Base-by-base conservation (phyloP, 768 basidiomycete genomes). In the Calocera cornea region DNA sequence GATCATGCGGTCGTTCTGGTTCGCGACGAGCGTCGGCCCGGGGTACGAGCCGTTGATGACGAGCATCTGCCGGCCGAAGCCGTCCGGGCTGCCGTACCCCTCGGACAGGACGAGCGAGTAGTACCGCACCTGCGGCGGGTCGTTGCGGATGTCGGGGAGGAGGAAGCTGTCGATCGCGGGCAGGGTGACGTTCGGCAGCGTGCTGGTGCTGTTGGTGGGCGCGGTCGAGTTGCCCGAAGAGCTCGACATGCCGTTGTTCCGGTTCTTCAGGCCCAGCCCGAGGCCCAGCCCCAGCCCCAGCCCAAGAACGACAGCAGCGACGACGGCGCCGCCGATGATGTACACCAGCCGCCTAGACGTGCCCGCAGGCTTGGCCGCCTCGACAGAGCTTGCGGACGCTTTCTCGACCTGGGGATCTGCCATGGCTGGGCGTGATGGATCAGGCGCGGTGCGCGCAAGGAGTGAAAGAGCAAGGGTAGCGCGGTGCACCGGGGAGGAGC, bases 81-180 rank as follows among this genome's bases (percentile, higher is more conserved):
- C 82, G 68, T 82, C 80, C 0, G 79, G 80, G 0, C 79, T 73
- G 1, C 79, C 78, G 2, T 69, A 68, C 17, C 76, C 72, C 68
- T 78, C 72, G 12, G 77, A 75, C 5, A 83, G 71, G 22, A 76
- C 76, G 76, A 81, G 83, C 49, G 78, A 76, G 65, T 77, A 81
- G 34, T 74, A 74, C 19, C 82, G 77, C 19, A 80, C 80, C 68
- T 75, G 78, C 12, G 81, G 72, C 1, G 74, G 67, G 31, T 60
- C 54, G 27, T 27, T 29, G 27, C 54, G 24, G 24, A 60, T 60
- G 31, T 60, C 54, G 31, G 54, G 54, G 54, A 60, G 54, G 54
- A 60, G 11, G 54, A 60, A 60, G 54, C 22, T 60, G 54, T 60
- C 54, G 11, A 33, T 33, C 54, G 54, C 22, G 22, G 54, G 54